These are phyloP conservation scores for Cichorium intybus DNA, from an alignment of 140 eudicot genomes.

Conservation along the genomic window DNA sequence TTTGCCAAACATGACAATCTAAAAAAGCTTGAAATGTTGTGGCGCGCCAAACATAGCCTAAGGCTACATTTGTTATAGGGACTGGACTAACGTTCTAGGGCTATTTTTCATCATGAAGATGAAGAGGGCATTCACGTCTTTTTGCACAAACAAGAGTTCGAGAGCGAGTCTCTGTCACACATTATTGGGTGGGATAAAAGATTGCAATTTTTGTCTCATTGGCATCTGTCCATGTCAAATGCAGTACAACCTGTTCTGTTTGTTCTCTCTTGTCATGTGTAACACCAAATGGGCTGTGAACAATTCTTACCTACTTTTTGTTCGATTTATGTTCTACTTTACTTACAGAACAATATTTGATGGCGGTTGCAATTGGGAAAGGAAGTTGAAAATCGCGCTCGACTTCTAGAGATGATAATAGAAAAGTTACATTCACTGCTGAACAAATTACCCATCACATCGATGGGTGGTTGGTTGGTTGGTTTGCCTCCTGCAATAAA, in stretches of 20 bases:
- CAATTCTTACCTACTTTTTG: constrained; percentile 3
- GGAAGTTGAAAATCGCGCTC: constrained; percentile 10
- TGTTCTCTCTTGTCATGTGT: too few species aligned
- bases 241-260: too few species aligned
- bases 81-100: not conserved
- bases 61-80: not conserved
- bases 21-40: too few species aligned
- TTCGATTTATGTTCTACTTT: not conserved
- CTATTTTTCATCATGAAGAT: not conserved
- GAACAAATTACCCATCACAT: constrained; percentile 25
- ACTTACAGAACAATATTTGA: constrained; percentile 17
- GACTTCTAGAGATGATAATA: constrained; percentile 12
- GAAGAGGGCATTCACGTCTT: not conserved
- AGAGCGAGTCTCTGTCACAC: not conserved
- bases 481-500: constrained; percentile 51
- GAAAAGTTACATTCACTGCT: constrained; percentile 43
- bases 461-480: constrained; percentile 26
- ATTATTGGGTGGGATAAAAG: not conserved
- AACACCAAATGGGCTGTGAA: constrained; percentile 8
- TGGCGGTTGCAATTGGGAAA: constrained; percentile 17
- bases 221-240: not conserved
- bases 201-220: not conserved
- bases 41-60: not conserved
- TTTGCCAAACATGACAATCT: too few species aligned
- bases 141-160: too few species aligned